Base-by-base conservation (phyloP, 768 basidiomycete genomes). In the Mycena crocata region DNA sequence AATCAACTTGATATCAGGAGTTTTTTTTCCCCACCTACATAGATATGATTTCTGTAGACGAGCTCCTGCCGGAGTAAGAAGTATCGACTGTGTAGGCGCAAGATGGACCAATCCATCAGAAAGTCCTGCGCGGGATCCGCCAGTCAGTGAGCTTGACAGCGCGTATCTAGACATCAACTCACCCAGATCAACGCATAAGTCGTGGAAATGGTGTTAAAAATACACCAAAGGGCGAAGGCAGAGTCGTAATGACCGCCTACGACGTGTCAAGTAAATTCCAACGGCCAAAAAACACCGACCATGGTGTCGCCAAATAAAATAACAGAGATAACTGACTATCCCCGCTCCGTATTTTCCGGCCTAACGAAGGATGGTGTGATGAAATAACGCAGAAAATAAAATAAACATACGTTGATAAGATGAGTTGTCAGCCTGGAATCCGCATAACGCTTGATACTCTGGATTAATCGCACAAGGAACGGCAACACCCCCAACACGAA, bases 51-150 rank as follows among this genome's bases (percentile, higher is more conserved):
- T 8, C 84, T 81, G 76, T 96, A 98, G 2, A 93, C 80, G 34
- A 97, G 78, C 39, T 96, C 93, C 5, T 81, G 77, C 21, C 98
- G 89, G 3, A 99, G 84, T 42, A 93, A 80, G 23, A 80, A 86
- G 68, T 92, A 82, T 65, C 71, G 81, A 10, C 83, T 81, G 62
- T 82, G 89, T 5, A 85, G 82, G 62, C 87, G 84, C 45, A 95
- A 80, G 46, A 99, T 75, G 2, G 93, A 94, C 97, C 97, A 98
- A 76, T 99, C 97, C 88, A 96, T 93, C 13, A 91, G 74, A 34
- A 95, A 76, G 72, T 98, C 95, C 95, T 94, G 68, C 1, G 55
- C n/a, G 32, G 39, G 57, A 17, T 17, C 4, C 2, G 26, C 26
- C 13, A 56, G 45, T 30, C 21, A 39, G 45, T 45, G 57, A 31